A percentile compares a stretch with the other conserved stretches of the same genome.
phyloP scores from a whole-genome alignment of 2,329 filamentous ascomycete species.

The Xylariaceae sp. region DNA sequence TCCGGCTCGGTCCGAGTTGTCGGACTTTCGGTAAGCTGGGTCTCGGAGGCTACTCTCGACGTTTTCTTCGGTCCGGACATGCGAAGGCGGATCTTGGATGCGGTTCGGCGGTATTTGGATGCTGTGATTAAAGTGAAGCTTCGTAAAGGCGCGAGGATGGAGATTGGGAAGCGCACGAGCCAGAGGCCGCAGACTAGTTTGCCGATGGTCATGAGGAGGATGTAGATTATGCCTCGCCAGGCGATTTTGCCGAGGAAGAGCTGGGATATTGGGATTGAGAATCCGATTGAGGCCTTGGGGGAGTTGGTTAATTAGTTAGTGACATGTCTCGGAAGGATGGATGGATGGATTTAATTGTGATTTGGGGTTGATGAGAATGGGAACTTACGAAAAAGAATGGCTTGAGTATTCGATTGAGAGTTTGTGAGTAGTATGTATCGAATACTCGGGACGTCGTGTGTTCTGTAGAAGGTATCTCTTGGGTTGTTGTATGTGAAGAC shows the following conservation, averaged over 20 bases:
- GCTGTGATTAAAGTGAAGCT: conserved; percentile 4
- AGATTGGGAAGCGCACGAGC: conserved; percentile 40
- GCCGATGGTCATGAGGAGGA: conserved; percentile 60
- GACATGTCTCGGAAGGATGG: background rate
- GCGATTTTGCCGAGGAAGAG: conserved; percentile 60
- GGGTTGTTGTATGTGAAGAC: background rate
- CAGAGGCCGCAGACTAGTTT: conserved; percentile 58
- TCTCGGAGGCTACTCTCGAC: background rate
- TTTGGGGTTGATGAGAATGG: background rate
- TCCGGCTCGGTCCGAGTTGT: background rate
- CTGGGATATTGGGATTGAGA: conserved; percentile 66
- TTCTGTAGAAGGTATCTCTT: conserved; percentile 3
- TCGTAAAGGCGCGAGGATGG: conserved; percentile 6
- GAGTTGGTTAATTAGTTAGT: conserved; percentile 13
- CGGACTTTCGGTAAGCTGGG: background rate
- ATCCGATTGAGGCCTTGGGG: conserved; percentile 57
- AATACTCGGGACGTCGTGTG: conserved; percentile 26
- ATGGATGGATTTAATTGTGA: background rate
- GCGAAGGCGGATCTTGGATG: conserved; percentile 15
- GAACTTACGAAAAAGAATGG: conserved; percentile 66
- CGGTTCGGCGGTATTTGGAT: conserved; percentile 10
- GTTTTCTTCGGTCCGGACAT: background rate
- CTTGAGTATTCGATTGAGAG: conserved; percentile 49
- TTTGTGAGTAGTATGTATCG: conserved; percentile 36
- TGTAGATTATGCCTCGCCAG: conserved; percentile 70